Base-by-base conservation (phyloP, 2,329 filamentous ascomycete species). In the Talaromyces sp. region DNA sequence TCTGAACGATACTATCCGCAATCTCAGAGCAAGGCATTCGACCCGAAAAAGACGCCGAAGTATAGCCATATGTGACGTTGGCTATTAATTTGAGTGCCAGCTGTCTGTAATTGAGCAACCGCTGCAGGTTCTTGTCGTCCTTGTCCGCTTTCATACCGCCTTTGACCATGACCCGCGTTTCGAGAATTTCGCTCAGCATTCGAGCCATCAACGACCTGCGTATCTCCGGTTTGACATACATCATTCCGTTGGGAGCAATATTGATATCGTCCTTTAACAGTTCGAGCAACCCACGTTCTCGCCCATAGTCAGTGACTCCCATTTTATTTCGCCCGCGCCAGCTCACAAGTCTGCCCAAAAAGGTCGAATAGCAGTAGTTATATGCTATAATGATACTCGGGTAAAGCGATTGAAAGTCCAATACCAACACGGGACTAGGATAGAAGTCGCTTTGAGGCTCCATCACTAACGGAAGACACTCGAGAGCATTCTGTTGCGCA, bases 351-450 rank as follows among this genome's bases (percentile, higher is more conserved):
- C 95, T 86, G 0, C 95, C 95, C 0, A 98, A 82, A 68, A 93
- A 99, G 0, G 95, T 99, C 0, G 95, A 98, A 72, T 99, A 99
- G 78, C 95, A 99, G 72, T 97, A 95, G 70, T 99, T 99, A 79
- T 99, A 98, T 0, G 95, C 95, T 71, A 99, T 98, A 92, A 99
- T 97, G 63, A 98, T 88, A 74, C 93, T 97, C 0, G 95, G 95
- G 67, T 99, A 99, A 55, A 99, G 78, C 63, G 92, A 96, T 71
- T 98, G 93, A 65, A 99, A 99, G 75, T 99, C 95, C 7, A 99
- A 81, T 0, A 99, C 95, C 3, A 99, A 73, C 0, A 99, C 73
- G 0, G 95, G 95, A 64, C 91, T 95, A 61, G 82, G 92, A 75
- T 99, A 99, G 71, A 99, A 96, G 7, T 88, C 91, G 66, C 93